These are phyloP conservation scores for Fusarium sp. DNA, from an alignment of 2,329 filamentous ascomycete genomes.

Conservation along the genomic window DNA sequence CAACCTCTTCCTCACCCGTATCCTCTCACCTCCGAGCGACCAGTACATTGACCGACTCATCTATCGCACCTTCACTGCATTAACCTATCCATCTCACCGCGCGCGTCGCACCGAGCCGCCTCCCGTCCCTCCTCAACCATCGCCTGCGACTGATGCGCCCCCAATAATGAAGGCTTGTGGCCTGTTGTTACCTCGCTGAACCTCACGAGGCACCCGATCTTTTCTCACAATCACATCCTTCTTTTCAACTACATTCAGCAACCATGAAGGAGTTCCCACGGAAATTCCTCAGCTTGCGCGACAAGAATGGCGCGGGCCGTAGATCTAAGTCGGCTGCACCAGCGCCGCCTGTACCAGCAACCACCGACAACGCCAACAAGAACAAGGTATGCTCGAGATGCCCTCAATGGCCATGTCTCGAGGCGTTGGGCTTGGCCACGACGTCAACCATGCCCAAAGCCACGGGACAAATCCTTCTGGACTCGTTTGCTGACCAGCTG, in stretches of 20 bases:
- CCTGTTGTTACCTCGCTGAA: slow-evolving; percentile 48
- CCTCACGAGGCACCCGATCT: slow-evolving; percentile 41
- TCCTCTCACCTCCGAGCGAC: neutral
- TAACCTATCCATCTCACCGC: slow-evolving; percentile 4
- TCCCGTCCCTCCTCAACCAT: slow-evolving; percentile 24
- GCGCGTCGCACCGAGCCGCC: slow-evolving; percentile 34
- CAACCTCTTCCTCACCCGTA: neutral
- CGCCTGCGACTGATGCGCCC: slow-evolving; percentile 33
- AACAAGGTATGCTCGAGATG: slow-evolving; percentile 60
- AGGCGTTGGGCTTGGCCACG: neutral
- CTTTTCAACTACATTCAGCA: slow-evolving; percentile 19
- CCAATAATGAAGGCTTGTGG: slow-evolving; percentile 48
- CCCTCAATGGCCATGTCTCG: neutral
- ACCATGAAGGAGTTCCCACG: slow-evolving; percentile 68
- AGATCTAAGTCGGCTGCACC: slow-evolving; percentile 68
- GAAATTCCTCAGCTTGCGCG: slow-evolving; percentile 77
- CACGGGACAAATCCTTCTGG: neutral
- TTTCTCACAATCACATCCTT: slow-evolving; percentile 5
- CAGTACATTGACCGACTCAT: neutral
- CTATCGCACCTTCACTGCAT: slow-evolving; percentile 6
- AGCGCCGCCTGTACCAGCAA: slow-evolving; percentile 56
- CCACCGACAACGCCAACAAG: slow-evolving; percentile 23
- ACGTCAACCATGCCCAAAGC: neutral
- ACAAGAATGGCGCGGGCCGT: slow-evolving; percentile 68
- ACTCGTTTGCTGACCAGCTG: slow-evolving; percentile 16